Evolutionary conservation across 2,329 filamentous ascomycete genomes (phyloP).

Genomic region (Trichoderma atroviride): DNA sequence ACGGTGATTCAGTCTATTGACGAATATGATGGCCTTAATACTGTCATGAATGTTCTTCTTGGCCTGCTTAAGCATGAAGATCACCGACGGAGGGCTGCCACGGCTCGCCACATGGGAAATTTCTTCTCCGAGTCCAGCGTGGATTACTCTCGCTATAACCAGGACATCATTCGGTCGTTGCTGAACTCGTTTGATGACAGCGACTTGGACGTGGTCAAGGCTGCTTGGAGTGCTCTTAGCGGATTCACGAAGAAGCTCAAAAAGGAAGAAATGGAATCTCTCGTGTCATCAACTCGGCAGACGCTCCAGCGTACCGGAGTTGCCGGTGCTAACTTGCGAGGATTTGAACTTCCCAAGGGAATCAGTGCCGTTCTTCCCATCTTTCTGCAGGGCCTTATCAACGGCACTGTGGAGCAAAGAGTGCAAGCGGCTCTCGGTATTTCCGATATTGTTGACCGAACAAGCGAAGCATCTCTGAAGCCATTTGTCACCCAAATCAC

Average conservation of each 20-base stretch:
- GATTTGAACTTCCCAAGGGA: slow-evolving; percentile 91
- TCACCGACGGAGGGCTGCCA: slow-evolving; percentile 77
- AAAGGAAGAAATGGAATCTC: slow-evolving; percentile 97
- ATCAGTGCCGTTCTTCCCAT: slow-evolving; percentile 96
- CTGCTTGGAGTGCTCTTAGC: slow-evolving; percentile 83
- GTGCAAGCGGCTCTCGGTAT: slow-evolving; percentile 91
- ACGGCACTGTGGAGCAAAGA: slow-evolving; percentile 88
- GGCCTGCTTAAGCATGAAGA: slow-evolving; percentile 90
- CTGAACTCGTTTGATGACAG: slow-evolving; percentile 90
- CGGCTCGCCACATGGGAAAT: slow-evolving; percentile 76
- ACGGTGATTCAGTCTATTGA: slow-evolving; percentile 90
- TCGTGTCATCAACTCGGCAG: slow-evolving; percentile 84
- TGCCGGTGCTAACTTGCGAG: slow-evolving; percentile 78
- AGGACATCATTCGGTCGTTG: slow-evolving; percentile 87
- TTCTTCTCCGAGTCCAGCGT: slow-evolving; percentile 82
- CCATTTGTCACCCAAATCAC: slow-evolving; percentile 98
- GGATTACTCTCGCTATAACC: slow-evolving; percentile 95
- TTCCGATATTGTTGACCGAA: slow-evolving; percentile 92
- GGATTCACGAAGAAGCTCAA: slow-evolving; percentile 86
- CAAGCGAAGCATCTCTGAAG: slow-evolving; percentile 82
- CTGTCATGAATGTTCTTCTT: slow-evolving; percentile 90
- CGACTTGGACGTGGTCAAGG: slow-evolving; percentile 82
- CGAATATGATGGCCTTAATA: slow-evolving; percentile 93
- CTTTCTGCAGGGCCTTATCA: slow-evolving; percentile 97
- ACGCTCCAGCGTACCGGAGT: slow-evolving; percentile 87